A percentile compares a stretch with the other conserved stretches of the same genome.
Evolutionary conservation across 768 basidiomycete species (phyloP).

Genomic region (Calvatia gigantea): DNA sequence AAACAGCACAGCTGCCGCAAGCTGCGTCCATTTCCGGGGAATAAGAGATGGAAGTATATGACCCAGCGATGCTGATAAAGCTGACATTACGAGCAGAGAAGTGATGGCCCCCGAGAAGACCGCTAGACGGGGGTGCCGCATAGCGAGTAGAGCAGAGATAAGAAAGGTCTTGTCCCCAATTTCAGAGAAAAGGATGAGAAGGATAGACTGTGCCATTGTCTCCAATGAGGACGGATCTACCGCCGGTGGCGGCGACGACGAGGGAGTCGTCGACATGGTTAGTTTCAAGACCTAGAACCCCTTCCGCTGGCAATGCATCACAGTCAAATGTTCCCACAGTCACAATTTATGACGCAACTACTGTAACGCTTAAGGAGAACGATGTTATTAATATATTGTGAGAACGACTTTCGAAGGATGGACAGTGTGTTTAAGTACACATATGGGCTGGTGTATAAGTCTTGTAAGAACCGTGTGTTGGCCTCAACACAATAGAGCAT

Average conservation of each 20-base stretch:
- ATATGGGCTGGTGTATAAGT: no score
- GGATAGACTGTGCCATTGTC: constrained; percentile 74
- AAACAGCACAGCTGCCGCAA: constrained; percentile 79
- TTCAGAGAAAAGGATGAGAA: constrained; percentile 91
- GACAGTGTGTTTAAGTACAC: no score
- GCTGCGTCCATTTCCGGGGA: constrained; percentile 64
- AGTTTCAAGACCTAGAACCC: background rate
- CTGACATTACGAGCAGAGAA: constrained; percentile 89
- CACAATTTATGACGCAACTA: background rate
- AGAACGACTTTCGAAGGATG: no score
- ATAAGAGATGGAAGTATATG: constrained; percentile 84
- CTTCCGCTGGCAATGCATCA: background rate
- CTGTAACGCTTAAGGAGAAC: no score
- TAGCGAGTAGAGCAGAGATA: constrained; percentile 79
- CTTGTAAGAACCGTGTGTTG: no score
- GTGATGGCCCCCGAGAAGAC: constrained; percentile 90
- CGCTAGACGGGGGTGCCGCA: constrained; percentile 82
- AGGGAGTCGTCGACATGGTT: constrained; percentile 6
- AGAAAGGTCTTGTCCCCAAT: constrained; percentile 98
- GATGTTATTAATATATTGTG: no score
- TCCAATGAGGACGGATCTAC: constrained; percentile 18
- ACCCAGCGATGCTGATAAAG: constrained; percentile 91
- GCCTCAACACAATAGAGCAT: no score
- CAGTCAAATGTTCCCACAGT: constrained; percentile 2
- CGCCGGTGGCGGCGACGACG: constrained; percentile 1